Conservation (phyloP, 306 rosid genomes). For the Cicer pinnatifidum region DNA sequence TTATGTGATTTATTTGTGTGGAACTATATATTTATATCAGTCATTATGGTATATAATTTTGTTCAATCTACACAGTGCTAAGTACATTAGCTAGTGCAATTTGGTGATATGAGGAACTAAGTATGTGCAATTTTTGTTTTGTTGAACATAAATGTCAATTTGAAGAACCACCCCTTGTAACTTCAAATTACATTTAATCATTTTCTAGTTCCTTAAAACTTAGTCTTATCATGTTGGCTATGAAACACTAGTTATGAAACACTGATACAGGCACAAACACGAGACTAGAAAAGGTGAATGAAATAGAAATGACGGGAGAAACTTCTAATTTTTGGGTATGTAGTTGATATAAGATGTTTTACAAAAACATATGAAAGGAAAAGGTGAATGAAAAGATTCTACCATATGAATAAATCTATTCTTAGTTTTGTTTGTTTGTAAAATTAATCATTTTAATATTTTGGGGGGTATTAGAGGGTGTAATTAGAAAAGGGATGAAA, state of each 20-base stretch:
- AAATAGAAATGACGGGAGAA: no score
- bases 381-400: background rate
- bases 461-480: background rate
- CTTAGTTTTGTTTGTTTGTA: background rate
- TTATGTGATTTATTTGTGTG: background rate
- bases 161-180: background rate
- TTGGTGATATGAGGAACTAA: no score
- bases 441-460: constrained; percentile 19
- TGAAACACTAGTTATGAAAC: no score
- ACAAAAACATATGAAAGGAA: background rate
- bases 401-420: background rate
- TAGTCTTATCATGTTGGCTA: background rate
- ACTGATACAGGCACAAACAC: no score
- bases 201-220: constrained; percentile 19
- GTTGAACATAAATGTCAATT: no score
- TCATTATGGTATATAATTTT: background rate
- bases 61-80: background rate
- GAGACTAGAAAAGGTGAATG: no score
- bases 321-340: no score
- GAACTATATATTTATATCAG: background rate
- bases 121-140: no score
- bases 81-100: no score
- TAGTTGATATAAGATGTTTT: background rate
- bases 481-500: background rate
- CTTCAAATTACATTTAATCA: background rate